These are phyloP conservation scores for Aspergillus eucalypticola DNA, from an alignment of 2,329 filamentous ascomycete genomes.

Conservation along the genomic window DNA sequence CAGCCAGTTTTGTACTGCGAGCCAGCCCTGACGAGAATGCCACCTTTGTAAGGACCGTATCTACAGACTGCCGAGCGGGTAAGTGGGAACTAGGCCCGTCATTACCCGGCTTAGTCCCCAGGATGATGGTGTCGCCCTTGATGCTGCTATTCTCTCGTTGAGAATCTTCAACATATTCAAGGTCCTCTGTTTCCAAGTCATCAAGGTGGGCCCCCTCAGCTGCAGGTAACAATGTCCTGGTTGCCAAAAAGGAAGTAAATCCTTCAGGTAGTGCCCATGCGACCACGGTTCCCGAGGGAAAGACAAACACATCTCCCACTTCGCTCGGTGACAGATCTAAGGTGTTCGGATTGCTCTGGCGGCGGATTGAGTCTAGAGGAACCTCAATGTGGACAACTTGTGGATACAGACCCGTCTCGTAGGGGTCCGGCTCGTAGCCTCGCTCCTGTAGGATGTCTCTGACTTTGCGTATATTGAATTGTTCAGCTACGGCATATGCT, in stretches of 20 bases:
- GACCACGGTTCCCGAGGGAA: constrained; percentile 90
- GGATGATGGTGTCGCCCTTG: constrained; percentile 81
- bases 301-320: constrained; percentile 88
- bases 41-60: constrained; percentile 82
- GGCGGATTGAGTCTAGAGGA: constrained; percentile 48
- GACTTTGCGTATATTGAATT: constrained; percentile 62
- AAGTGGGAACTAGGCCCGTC: constrained; percentile 24
- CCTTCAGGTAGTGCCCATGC: constrained; percentile 84
- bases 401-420: constrained; percentile 61
- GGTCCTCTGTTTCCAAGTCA: constrained; percentile 79
- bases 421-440: constrained; percentile 64
- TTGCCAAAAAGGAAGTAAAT: constrained; percentile 68
- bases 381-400: constrained; percentile 65
- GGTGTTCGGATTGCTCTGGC: constrained; percentile 44
- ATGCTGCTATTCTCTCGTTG: constrained; percentile 73
- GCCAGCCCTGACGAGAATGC: constrained; percentile 95
- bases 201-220: constrained; percentile 72
- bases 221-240: constrained; percentile 71
- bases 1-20: constrained; percentile 87
- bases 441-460: constrained; percentile 58
- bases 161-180: constrained; percentile 80
- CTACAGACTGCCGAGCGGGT: constrained; percentile 44
- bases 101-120: constrained; percentile 68
- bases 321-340: constrained; percentile 45
- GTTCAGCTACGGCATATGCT: constrained; percentile 68